These are phyloP conservation scores for Acorus gramineus DNA, from an alignment of 106 monocot genomes.

Conservation along the genomic window DNA sequence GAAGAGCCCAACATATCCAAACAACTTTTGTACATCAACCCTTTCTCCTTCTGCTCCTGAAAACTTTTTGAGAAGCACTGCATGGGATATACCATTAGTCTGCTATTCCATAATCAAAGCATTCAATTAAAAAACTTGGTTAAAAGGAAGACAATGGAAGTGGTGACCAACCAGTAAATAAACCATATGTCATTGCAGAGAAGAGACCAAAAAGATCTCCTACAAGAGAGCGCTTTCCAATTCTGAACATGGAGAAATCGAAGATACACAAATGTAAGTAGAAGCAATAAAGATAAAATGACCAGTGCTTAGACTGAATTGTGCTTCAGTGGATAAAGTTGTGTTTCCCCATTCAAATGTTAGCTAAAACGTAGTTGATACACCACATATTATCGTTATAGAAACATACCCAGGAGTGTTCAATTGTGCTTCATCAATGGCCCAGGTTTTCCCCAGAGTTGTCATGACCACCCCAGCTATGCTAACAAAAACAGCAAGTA, in stretches of 20 bases:
- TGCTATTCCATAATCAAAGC: too few relatives aligned
- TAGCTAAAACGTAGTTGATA: too few relatives aligned
- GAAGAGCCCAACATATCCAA: conserved; percentile 94
- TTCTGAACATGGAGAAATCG: conserved; percentile 27
- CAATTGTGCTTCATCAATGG: conserved; percentile 70
- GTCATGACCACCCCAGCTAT: conserved; percentile 98
- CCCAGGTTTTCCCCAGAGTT: conserved; percentile 96
- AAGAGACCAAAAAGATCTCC: conserved; percentile 97
- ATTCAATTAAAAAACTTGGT: too few relatives aligned
- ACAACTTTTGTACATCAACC: conserved; percentile 91
- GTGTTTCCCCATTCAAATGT: too few relatives aligned
- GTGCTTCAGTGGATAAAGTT: too few relatives aligned
- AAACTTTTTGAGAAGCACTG: conserved; percentile 96
- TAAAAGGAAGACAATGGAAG: neutral
- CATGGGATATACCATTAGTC: neutral
- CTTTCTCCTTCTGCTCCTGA: conserved; percentile 86
- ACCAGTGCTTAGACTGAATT: too few relatives aligned
- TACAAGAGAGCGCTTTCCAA: conserved; percentile 54
- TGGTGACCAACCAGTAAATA: conserved; percentile 67
- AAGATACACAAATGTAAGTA: too few relatives aligned
- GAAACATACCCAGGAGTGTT: conserved; percentile 50
- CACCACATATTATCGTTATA: neutral
- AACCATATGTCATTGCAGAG: conserved; percentile 83
- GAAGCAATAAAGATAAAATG: too few relatives aligned
- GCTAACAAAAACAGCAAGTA: conserved; percentile 83